Conservation (phyloP, 2,329 filamentous ascomycete species). For the Penicillium sp. region DNA sequence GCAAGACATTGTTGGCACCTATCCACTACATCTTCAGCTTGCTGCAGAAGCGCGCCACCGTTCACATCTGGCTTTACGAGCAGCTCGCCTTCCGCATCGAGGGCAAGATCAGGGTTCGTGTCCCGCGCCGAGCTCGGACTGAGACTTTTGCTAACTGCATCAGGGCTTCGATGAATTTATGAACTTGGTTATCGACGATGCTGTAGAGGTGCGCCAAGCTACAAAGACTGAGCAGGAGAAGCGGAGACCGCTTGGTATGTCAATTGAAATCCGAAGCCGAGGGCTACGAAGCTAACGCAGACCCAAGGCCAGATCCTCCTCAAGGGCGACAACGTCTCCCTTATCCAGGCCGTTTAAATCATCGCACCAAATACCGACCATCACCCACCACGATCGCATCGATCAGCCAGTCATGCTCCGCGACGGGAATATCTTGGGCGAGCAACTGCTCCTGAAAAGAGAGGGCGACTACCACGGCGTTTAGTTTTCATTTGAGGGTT, state of each 20-base stretch:
- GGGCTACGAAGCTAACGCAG: slow-evolving; percentile 33
- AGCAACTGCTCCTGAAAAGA: slow-evolving; percentile 85
- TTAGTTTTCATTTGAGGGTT: slow-evolving; percentile 17
- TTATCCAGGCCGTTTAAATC: slow-evolving; percentile 62
- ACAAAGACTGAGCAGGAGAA: slow-evolving; percentile 80
- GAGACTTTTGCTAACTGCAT: slow-evolving; percentile 1
- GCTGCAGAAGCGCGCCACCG: slow-evolving; percentile 75
- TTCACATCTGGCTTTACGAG: slow-evolving; percentile 96
- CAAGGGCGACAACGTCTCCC: slow-evolving; percentile 83
- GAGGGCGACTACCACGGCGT: slow-evolving; percentile 63
- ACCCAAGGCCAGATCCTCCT: slow-evolving; percentile 70
- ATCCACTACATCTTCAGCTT: slow-evolving; percentile 95
- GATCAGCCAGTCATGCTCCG: slow-evolving; percentile 72
- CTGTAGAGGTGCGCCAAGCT: slow-evolving; percentile 82
- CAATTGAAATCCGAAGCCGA: background rate
- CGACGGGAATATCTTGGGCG: slow-evolving; percentile 67
- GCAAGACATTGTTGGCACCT: slow-evolving; percentile 69
- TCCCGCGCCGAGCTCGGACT: background rate
- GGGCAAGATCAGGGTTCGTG: slow-evolving; percentile 80
- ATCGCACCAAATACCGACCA: slow-evolving; percentile 54
- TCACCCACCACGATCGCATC: slow-evolving; percentile 74
- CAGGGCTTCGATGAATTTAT: slow-evolving; percentile 99
- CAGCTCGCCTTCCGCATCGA: slow-evolving; percentile 92
- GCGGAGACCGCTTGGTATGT: slow-evolving; percentile 71
- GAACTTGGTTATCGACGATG: slow-evolving; percentile 96